Evolutionary conservation across 495 filamentous ascomycete species (phyloP), one percentile per base, ranked within the genome.

Genomic region (Terfezia boudieri): DNA sequence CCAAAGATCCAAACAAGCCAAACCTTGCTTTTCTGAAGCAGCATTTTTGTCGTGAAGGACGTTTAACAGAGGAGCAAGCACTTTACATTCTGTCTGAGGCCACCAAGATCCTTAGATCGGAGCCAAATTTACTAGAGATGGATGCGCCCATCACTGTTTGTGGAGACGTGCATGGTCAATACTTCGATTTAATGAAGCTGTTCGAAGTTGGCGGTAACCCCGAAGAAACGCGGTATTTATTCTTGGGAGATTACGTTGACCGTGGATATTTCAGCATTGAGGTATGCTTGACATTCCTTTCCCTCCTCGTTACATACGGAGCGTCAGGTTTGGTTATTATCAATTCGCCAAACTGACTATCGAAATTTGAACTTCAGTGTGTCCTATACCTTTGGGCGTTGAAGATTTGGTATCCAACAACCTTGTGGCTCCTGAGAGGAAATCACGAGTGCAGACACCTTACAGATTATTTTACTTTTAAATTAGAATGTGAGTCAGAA

Each of bases 391-490:
- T 98, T 32, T 98, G 90, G 90, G 82, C 86, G 10, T 71, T 98
- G 62, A 98, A 98, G 76, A 95, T 98, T 67, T 94, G 93, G 81
- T 96, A 98, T 64, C 90, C 90, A 10, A 86, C 94, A 64, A 89
- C 86, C 4, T 82, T 98, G 51, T 98, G 90, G 90, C 72, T 98
- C 62, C 77, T 98, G 59, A 81, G 90, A 56, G 90, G 90, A 60
- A 98, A 98, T 66, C 90, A 98, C 70, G 90, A 98, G 72, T 98
- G 90, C 68, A 80, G 90, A 64, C 90, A 98, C 71, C 74, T 98
- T 73, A 98, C 90, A 26, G 90, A 98, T 66, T 98, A 98, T 73
- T 98, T 98, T 72, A 98, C 90, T 52, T 98, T 98, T 73, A 95
- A 96, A 74, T 76, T 98, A 54, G 90, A 98, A 69, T 98, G 90